Evolutionary conservation across 1,139 yeast species (phyloP), one percentile per base, ranked within the genome.

Genomic region (Spencermartinsiella ligniputridi): DNA sequence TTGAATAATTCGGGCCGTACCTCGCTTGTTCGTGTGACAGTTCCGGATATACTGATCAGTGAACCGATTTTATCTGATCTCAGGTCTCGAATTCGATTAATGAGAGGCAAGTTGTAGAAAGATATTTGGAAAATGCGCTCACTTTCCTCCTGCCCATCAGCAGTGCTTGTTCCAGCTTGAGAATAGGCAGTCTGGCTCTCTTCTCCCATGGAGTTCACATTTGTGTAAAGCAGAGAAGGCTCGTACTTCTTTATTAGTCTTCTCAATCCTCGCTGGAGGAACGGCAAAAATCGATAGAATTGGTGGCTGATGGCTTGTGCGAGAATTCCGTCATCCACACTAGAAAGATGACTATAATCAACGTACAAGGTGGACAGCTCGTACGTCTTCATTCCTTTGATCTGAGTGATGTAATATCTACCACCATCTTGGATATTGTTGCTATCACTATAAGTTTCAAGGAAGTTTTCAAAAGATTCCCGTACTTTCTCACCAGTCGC

Each of bases 11-110:
- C 99, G 0, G 99, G 99, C 49, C 98, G 79, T 13, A 94, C 97
- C 68, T 94, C 98, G 24, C 96, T 85, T 1, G 98, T 89, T 64
- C 98, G 76, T 1, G 98, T 92, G 2, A 94, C 96, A 0, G 99
- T 94, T 41, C 98, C 99, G 32, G 94, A 82, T 30, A 92, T 85
- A 11, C 95, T 74, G 71, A 88, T 75, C 51, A 92, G 73, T 6
- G 86, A 74, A 15, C 98, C 99, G 49, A 92, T 85, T 55, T 83
- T 83, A 56, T 87, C 95, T 1, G 97, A 86, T 57, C 94, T 77
- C 47, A 92, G 75, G 58, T 92, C 98, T 60, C 99, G 79, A 54
- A 92, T 85, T 63, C 96, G 77, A 60, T 86, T 80, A 16, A 85
- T 76, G 1, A 88, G 71, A 1, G 97, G 96, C 51, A 92, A 67